Conservation (phyloP, 2,329 filamentous ascomycete species). For the Onygena corvina region DNA sequence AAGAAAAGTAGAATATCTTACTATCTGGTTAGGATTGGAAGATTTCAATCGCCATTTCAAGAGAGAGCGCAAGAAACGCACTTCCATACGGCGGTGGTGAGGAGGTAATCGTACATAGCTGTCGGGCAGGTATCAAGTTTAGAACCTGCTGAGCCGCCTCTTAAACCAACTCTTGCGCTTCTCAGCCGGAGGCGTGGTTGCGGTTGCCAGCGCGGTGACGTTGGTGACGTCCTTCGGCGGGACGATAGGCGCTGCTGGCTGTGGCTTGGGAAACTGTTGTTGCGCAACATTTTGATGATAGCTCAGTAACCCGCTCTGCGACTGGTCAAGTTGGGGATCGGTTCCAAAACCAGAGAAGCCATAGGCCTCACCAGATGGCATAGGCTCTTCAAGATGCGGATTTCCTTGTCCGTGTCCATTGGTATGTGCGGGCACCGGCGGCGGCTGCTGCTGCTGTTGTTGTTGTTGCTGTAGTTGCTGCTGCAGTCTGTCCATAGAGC, state of each 20-base stretch:
- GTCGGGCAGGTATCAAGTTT: neutral
- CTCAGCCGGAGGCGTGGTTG: conserved; percentile 32
- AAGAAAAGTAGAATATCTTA: too few species aligned
- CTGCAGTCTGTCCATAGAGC: conserved; percentile 65
- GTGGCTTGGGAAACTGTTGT: neutral
- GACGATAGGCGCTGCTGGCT: conserved; percentile 14
- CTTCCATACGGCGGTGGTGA: too few species aligned
- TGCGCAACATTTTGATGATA: neutral
- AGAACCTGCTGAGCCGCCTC: conserved; percentile 25
- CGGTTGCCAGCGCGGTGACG: conserved; percentile 11
- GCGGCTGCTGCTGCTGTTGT: conserved; percentile 27
- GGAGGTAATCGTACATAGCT: neutral
- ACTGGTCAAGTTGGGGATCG: conserved; percentile 28
- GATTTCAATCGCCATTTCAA: too few species aligned
- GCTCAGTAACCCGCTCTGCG: conserved; percentile 7
- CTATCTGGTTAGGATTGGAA: too few species aligned
- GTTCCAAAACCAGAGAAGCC: conserved; percentile 46
- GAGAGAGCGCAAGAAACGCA: too few species aligned
- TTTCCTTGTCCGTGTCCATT: too few species aligned
- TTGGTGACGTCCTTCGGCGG: conserved; percentile 15
- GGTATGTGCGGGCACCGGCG: too few species aligned
- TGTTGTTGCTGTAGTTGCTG: conserved; percentile 33
- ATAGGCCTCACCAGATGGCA: conserved; percentile 46
- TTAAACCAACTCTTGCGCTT: conserved; percentile 90
- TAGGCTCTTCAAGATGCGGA: conserved; percentile 16